Evolutionary conservation across 73 alveolate species (phyloP).

Genomic region (Symbiodinium pilosum): DNA sequence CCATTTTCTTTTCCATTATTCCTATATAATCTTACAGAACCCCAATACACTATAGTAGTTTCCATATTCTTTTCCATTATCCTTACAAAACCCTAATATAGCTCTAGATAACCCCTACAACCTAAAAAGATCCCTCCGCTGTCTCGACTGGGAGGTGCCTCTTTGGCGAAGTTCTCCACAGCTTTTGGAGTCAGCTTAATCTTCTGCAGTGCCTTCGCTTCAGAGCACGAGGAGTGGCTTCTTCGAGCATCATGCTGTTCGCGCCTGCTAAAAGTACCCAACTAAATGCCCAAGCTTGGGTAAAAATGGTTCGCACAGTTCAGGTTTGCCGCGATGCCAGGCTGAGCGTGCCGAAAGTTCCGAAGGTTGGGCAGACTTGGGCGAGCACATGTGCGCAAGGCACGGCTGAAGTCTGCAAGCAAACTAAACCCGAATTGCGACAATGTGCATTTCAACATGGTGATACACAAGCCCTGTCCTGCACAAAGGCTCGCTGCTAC

Average conservation of each 20-base stretch:
- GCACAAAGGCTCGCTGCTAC: no score
- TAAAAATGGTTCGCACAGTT: neutral
- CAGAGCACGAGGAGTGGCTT: neutral
- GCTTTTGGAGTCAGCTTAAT: neutral
- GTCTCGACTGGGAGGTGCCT: neutral
- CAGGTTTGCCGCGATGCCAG: neutral
- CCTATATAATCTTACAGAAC: no score
- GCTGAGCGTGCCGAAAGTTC: neutral
- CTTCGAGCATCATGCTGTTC: neutral
- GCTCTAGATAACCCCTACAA: no score
- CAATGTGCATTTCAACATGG: no score
- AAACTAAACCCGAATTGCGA: no score
- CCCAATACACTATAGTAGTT: no score
- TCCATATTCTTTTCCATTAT: no score
- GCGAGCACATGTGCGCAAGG: neutral
- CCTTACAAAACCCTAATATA: no score
- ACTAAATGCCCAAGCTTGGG: neutral
- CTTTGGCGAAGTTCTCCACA: neutral
- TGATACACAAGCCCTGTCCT: no score
- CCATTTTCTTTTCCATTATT: no score
- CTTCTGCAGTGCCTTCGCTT: neutral
- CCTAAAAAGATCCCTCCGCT: no score
- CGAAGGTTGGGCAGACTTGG: neutral
- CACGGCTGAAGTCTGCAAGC: neutral
- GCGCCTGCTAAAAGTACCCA: neutral